A percentile compares a stretch with the other conserved stretches of the same genome.
Conservation (phyloP, 768 basidiomycete genomes). For the Macrolepiota dolichaula region DNA sequence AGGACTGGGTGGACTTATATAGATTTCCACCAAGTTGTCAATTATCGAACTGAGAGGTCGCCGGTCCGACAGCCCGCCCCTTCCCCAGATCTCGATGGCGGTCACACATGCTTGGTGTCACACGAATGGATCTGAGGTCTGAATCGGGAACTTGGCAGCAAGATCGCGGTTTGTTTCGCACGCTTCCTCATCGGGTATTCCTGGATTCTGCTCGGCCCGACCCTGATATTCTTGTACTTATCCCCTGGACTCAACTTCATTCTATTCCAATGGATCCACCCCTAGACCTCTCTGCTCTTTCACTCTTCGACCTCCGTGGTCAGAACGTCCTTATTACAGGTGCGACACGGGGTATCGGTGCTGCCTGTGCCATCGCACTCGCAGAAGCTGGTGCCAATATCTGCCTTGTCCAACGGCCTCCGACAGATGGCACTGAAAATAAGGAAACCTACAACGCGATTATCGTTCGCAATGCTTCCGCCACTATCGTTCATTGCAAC, state of each 20-base stretch:
- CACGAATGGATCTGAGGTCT: background rate
- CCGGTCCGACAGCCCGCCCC: conserved; percentile 12
- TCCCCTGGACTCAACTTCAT: conserved; percentile 10
- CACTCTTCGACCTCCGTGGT: conserved; percentile 66
- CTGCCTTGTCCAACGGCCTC: conserved; percentile 39
- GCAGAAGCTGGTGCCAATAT: conserved; percentile 47
- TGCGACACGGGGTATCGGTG: conserved; percentile 66
- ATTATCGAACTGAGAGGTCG: conserved; percentile 1
- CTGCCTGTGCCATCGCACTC: conserved; percentile 45
- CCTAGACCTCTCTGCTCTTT: conserved; percentile 42
- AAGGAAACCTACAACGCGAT: conserved; percentile 28
- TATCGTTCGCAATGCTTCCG: conserved; percentile 21
- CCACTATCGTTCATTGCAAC: conserved; percentile 34
- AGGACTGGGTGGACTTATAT: conserved; percentile 7
- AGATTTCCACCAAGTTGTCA: conserved; percentile 9
- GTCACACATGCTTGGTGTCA: conserved; percentile 4
- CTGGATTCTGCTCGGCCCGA: conserved; percentile 11
- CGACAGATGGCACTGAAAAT: conserved; percentile 11
- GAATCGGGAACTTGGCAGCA: conserved; percentile 7
- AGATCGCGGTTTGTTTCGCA: conserved; percentile 1
- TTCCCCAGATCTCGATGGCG: conserved; percentile 6
- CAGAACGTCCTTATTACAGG: conserved; percentile 79
- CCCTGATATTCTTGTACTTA: conserved; percentile 12
- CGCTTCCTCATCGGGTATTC: background rate
- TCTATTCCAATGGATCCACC: conserved; percentile 47